These are phyloP conservation scores for Platanus orientalis DNA, from an alignment of 164 flowering plant genomes.

Conservation along the genomic window DNA sequence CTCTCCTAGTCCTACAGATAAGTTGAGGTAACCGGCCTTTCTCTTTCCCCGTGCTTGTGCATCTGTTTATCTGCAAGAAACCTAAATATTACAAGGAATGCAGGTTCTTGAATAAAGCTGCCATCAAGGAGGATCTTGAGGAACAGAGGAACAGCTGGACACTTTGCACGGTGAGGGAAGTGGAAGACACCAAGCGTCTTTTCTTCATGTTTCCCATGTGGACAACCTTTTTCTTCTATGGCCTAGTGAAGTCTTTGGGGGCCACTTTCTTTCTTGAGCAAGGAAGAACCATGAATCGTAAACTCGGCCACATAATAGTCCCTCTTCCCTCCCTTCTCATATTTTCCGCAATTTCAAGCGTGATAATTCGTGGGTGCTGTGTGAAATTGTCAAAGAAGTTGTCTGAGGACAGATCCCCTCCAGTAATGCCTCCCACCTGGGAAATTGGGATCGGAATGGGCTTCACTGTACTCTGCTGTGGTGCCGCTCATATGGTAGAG, in stretches of 20 bases:
- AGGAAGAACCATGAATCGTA: slow-evolving; percentile 17
- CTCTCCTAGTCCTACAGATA: neutral
- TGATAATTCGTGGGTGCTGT: slow-evolving; percentile 9
- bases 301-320: slow-evolving; percentile 1
- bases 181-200: slow-evolving; percentile 21
- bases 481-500: slow-evolving; percentile 19
- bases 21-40: slow-evolving; percentile 4
- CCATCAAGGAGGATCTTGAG: slow-evolving; percentile 9
- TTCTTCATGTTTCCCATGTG: slow-evolving; percentile 27
- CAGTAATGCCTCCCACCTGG: slow-evolving; percentile 8
- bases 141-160: slow-evolving; percentile 16
- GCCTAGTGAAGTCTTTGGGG: slow-evolving; percentile 19
- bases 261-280: slow-evolving; percentile 25
- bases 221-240: slow-evolving; percentile 23
- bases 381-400: slow-evolving; percentile 2
- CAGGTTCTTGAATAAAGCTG: slow-evolving; percentile 28
- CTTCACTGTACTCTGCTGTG: slow-evolving; percentile 21
- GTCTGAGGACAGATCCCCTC: slow-evolving; percentile 1
- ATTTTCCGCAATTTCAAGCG: slow-evolving; percentile 8
- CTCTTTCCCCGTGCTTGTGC: neutral
- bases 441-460: slow-evolving; percentile 22
- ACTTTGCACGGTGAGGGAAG: slow-evolving; percentile 25
- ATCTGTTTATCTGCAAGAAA: neutral
- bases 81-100: neutral
- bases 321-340: slow-evolving; percentile 15